Percentiles rank a stretch among this genome's conserved stretches.
Conservation (phyloP, 345 rosid genomes). For the Heritiera fomes region DNA sequence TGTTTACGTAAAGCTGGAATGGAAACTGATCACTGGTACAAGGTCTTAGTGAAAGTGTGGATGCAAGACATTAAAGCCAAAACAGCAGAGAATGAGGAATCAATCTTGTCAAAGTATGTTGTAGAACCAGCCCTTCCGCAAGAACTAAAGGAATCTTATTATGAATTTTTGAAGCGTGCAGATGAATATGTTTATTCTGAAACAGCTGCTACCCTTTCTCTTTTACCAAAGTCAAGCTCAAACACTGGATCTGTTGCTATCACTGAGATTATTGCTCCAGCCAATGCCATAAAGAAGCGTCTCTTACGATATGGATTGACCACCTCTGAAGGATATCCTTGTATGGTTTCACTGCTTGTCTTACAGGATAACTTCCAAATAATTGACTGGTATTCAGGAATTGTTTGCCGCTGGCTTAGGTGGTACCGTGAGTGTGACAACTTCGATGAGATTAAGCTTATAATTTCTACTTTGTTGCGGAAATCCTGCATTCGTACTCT, state of each 20-base stretch:
- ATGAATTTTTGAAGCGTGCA: conserved; percentile 61
- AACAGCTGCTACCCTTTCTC: conserved; percentile 59
- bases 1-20: conserved; percentile 76
- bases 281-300: conserved; percentile 65
- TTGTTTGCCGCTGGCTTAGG: conserved; percentile 63
- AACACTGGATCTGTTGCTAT: conserved; percentile 32
- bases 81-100: conserved; percentile 54
- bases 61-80: conserved; percentile 61
- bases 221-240: conserved; percentile 50
- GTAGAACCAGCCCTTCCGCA: conserved; percentile 77
- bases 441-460: conserved; percentile 59
- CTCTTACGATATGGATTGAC: conserved; percentile 69
- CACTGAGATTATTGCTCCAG: conserved; percentile 67
- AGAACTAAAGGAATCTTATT: conserved; percentile 71
- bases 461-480: conserved; percentile 54
- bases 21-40: conserved; percentile 95
- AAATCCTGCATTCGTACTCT: conserved; percentile 86
- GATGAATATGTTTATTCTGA: conserved; percentile 75
- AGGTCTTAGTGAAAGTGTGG: conserved; percentile 68
- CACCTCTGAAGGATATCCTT: conserved; percentile 63
- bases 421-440: conserved; percentile 72
- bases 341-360: conserved; percentile 47
- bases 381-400: conserved; percentile 80
- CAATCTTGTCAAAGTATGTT: conserved; percentile 32
- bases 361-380: conserved; percentile 71